A percentile compares a stretch with the other conserved stretches of the same genome.
phyloP scores from a whole-genome alignment of 2,329 filamentous ascomycete genomes.

The Chrysosporium keratinophilum region DNA sequence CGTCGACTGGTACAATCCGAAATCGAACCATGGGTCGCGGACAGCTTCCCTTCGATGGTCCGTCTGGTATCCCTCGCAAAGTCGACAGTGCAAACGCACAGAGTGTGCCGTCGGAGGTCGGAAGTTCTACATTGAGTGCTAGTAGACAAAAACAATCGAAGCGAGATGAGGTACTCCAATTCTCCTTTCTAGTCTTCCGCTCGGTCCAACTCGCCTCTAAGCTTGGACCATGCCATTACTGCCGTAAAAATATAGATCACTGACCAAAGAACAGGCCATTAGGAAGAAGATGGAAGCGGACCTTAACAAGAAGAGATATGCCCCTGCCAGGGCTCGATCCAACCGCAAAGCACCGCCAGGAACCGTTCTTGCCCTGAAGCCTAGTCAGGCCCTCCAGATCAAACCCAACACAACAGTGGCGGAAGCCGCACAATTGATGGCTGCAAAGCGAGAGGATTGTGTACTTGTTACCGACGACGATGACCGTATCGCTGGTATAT shows the following conservation, averaged over 20 bases:
- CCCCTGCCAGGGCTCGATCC: conserved; percentile 63
- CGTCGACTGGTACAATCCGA: conserved; percentile 52
- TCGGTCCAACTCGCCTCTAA: background rate
- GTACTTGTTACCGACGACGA: conserved; percentile 96
- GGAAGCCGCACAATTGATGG: conserved; percentile 96
- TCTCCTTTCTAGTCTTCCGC: background rate
- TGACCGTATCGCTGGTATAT: conserved; percentile 95
- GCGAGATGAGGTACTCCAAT: conserved; percentile 76
- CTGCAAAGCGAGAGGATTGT: conserved; percentile 95
- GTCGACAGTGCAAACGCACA: conserved; percentile 39
- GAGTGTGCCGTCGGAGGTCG: conserved; percentile 42
- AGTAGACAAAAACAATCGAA: conserved; percentile 95
- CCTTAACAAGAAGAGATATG: conserved; percentile 92
- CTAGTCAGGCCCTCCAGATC: conserved; percentile 92
- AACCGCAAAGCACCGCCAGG: conserved; percentile 90
- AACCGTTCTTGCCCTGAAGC: conserved; percentile 88
- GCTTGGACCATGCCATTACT: background rate
- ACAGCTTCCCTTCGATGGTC: conserved; percentile 45
- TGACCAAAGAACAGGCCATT: conserved; percentile 59
- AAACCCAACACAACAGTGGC: conserved; percentile 89
- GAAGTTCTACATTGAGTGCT: conserved; percentile 66
- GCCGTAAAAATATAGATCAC: conserved; percentile 13
- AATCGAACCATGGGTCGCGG: conserved; percentile 44
- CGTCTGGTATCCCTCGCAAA: conserved; percentile 53
- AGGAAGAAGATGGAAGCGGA: conserved; percentile 94